phyloP scores from a whole-genome alignment of 129 eudicot genomes.

The Helianthus annuus region DNA sequence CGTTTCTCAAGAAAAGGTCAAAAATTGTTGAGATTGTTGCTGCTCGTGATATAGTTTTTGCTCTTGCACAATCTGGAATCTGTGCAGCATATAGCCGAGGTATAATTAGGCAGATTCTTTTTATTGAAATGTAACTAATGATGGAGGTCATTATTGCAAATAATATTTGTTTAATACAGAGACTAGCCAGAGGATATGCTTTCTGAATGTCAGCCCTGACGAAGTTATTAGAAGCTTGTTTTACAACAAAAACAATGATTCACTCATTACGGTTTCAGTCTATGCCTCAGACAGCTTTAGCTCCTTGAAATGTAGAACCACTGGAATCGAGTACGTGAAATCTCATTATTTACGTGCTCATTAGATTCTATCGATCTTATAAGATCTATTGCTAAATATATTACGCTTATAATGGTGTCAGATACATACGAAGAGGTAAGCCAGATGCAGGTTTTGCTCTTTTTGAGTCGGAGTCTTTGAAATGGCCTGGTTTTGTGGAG shows the following conservation, averaged over 20 bases:
- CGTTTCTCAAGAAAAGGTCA: slow-evolving; percentile 81
- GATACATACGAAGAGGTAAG: slow-evolving; percentile 85
- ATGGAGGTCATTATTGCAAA: not conserved
- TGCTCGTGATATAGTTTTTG: slow-evolving; percentile 95
- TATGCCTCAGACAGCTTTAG: slow-evolving; percentile 96
- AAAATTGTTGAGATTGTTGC: slow-evolving; percentile 94
- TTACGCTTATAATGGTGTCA: slow-evolving; percentile 18
- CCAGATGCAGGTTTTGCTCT: slow-evolving; percentile 97
- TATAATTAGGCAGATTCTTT: slow-evolving; percentile 7
- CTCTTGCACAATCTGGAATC: slow-evolving; percentile 97
- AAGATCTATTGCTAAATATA: slow-evolving; percentile 8
- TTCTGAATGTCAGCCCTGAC: slow-evolving; percentile 85
- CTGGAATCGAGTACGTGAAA: slow-evolving; percentile 84
- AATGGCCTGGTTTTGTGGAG: slow-evolving; percentile 99
- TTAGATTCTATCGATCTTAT: not conserved
- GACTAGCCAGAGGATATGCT: slow-evolving; percentile 89
- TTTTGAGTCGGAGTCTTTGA: slow-evolving; percentile 90
- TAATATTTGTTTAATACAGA: slow-evolving; percentile 57
- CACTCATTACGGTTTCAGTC: slow-evolving; percentile 95
- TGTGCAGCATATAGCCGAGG: slow-evolving; percentile 99
- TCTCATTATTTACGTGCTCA: slow-evolving; percentile 1
- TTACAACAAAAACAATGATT: slow-evolving; percentile 92
- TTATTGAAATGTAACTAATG: slow-evolving; percentile 6
- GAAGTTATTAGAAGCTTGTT: slow-evolving; percentile 97
- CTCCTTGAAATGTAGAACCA: slow-evolving; percentile 93